phyloP scores from a whole-genome alignment of 139 green algal genomes.

The Micractinium sp. region DNA sequence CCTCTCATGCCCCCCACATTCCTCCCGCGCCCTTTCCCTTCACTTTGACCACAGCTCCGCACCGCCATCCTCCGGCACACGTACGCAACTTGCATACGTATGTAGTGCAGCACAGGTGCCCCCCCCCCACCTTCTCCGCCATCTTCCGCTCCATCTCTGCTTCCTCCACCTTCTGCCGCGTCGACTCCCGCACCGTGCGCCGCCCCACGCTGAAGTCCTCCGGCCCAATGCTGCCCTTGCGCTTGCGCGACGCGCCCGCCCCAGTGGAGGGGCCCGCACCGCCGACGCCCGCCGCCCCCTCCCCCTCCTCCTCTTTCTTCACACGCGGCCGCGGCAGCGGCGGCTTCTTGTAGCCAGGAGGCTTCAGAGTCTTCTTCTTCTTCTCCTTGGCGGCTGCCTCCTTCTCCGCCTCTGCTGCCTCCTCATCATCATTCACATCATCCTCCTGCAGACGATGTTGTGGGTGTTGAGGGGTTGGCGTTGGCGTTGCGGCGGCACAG shows the following conservation, averaged over 20 bases:
- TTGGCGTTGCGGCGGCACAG: too few relatives aligned
- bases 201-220: conserved; percentile 8
- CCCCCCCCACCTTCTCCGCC: neutral
- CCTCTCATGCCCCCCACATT: too few relatives aligned
- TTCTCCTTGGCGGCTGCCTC: conserved; percentile 13
- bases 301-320: neutral
- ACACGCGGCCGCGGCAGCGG: conserved; percentile 17
- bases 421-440: conserved; percentile 46
- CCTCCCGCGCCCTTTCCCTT: too few relatives aligned
- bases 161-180: conserved; percentile 58
- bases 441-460: conserved; percentile 39
- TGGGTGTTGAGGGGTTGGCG: too few relatives aligned
- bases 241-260: conserved; percentile 1
- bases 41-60: too few relatives aligned
- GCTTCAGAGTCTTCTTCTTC: conserved; percentile 59
- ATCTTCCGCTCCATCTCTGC: conserved; percentile 51
- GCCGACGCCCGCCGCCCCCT: neutral
- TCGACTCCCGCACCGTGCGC: conserved; percentile 61
- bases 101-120: too few relatives aligned
- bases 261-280: neutral
- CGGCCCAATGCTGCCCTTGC: neutral
- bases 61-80: too few relatives aligned
- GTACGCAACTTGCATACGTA: too few relatives aligned
- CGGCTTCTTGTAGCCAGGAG: conserved; percentile 45
- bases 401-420: conserved; percentile 17